Evolutionary conservation across 1,284 basidiomycete genomes (phyloP), one percentile per base, ranked within the genome.

Genomic region (Sanguinoderma infundibulare): DNA sequence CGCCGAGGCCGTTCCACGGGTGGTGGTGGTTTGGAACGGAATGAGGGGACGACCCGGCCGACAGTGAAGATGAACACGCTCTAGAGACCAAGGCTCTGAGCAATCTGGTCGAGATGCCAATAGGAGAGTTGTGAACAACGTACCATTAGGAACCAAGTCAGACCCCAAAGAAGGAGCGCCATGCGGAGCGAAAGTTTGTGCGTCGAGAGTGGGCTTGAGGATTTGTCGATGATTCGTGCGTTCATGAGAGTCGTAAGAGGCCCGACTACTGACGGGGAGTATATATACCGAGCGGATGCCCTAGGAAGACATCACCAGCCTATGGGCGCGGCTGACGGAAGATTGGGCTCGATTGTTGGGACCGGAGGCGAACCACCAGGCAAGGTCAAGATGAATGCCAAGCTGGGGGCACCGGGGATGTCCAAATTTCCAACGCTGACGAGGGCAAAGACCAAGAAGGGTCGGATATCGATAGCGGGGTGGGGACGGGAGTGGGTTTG

Each of bases 21-120:
- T 24, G 56, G 46, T 14, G 62, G 62, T 26, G 60, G 55, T 28
- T 60, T 61, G 32, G 60, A 30, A 12, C 53, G 63, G 10, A 53
- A 12, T 15, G 36, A 47, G 17, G 63, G 63, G 14, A 65, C 14
- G 36, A 65, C 7, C 15, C 60, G 55, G 42, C 63, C 63, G 9
- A 49, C 39, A 15, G 46, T 2, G 28, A 65, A 65, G 24, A 62
- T 65, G 44, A 61, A 38, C 38, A 65, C 57, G 55, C 63, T 65
- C 63, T 65, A 44, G n/a, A 54, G 1, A 15, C 7, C 28, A 40
- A 24, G 9, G 34, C 8, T 6, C 22, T 32, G 28, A 42, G n/a
- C 26, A 5, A 26, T 28, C 14, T n/a, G 30, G 38, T 15, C 26
- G 28, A 42, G 17, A 54, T 22, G 28, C 12, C 7, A 42, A 28